Conservation (phyloP, 345 rosid species). For the Eucalyptus coolabah region DNA sequence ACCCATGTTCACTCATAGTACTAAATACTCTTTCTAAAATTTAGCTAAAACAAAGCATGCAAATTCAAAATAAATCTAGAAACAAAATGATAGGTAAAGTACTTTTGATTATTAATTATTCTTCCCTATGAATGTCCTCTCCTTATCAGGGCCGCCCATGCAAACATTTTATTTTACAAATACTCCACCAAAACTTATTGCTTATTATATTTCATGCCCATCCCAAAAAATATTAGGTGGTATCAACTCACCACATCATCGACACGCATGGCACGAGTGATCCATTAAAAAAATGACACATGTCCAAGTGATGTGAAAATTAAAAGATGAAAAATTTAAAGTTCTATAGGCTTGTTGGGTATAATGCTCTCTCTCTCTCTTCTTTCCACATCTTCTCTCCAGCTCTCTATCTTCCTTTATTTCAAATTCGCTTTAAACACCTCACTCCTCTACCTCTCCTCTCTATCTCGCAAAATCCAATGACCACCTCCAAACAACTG, state of each 20-base stretch:
- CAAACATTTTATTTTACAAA: neutral
- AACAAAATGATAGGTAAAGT: neutral
- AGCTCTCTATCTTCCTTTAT: too few species aligned
- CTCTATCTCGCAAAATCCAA: too few species aligned
- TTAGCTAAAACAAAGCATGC: neutral
- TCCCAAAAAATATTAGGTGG: neutral
- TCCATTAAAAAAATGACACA: too few species aligned
- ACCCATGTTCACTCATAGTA: neutral
- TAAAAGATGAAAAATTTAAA: too few species aligned
- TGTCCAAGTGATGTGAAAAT: too few species aligned
- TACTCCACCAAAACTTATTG: neutral
- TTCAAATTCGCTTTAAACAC: too few species aligned
- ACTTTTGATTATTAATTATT: neutral
- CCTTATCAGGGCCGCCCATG: neutral
- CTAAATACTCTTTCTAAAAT: neutral
- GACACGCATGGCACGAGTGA: rapidly evolving
- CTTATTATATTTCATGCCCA: neutral
- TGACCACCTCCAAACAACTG: too few species aligned
- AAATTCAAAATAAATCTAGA: neutral
- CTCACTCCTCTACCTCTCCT: too few species aligned
- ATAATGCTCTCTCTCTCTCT: too few species aligned
- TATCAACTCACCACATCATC: too few species aligned
- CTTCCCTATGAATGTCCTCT: neutral
- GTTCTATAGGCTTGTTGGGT: rapidly evolving
- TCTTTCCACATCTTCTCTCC: too few species aligned